Conservation (phyloP, 2,329 filamentous ascomycete genomes). For the Colletotrichum costaricense region DNA sequence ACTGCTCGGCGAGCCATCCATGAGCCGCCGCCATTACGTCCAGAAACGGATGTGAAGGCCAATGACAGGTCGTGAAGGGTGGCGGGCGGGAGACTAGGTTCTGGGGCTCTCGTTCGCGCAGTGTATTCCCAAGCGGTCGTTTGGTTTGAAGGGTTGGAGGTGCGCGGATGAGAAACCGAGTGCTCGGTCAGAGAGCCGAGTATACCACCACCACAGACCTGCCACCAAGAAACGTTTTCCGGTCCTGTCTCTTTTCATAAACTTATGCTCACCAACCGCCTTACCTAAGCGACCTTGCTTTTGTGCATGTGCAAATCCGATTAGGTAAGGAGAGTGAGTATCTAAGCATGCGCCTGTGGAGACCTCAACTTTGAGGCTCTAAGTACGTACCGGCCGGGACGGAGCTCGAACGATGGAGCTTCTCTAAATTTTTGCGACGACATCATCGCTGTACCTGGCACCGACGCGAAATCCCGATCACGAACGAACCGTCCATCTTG, state of each 20-base stretch:
- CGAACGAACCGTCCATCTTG: slow-evolving; percentile 1
- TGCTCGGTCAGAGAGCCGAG: slow-evolving; percentile 22
- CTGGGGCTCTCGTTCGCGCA: neutral
- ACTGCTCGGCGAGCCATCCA: slow-evolving; percentile 13
- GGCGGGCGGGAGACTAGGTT: neutral
- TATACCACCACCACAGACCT: neutral
- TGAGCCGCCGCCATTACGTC: slow-evolving; percentile 7
- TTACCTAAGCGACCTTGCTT: neutral
- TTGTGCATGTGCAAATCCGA: neutral
- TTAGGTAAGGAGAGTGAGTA: neutral
- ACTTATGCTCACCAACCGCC: neutral
- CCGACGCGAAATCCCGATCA: neutral
- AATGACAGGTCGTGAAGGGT: neutral
- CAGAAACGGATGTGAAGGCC: slow-evolving; percentile 11
- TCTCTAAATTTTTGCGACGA: slow-evolving; percentile 36
- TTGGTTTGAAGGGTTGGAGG: neutral
- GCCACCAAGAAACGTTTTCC: no score
- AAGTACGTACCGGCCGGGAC: slow-evolving; percentile 18
- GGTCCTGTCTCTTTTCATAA: neutral
- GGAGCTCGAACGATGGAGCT: slow-evolving; percentile 16
- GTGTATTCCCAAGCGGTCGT: neutral
- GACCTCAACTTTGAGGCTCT: neutral
- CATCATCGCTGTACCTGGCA: slow-evolving; percentile 30
- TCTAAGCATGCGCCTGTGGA: neutral
- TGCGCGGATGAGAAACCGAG: slow-evolving; percentile 20